Percentiles rank a stretch among this genome's conserved stretches.
These are phyloP conservation scores for Anastatica hierochuntica DNA, from an alignment of 345 rosid genomes.

Conservation along the genomic window DNA sequence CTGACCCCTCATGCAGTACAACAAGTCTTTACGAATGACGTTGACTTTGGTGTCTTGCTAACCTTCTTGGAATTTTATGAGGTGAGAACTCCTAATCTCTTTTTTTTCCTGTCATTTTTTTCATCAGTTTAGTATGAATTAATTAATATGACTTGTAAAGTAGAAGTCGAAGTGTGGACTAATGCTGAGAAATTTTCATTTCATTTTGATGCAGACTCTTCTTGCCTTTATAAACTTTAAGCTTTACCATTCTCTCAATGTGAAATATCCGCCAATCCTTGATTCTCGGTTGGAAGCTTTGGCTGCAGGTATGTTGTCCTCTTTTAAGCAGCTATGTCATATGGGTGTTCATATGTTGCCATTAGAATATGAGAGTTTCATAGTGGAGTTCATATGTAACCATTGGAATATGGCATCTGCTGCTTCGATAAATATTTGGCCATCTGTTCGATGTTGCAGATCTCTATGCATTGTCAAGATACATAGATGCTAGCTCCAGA, in stretches of 20 bases:
- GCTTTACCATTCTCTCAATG: conserved; percentile 70
- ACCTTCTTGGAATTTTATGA: conserved; percentile 92
- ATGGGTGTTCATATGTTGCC: too few relatives aligned
- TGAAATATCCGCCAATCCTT: conserved; percentile 85
- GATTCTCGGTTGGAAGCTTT: conserved; percentile 84
- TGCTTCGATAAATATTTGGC: not conserved
- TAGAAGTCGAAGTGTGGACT: too few relatives aligned
- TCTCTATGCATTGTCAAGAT: conserved; percentile 85
- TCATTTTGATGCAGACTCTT: conserved; percentile 59
- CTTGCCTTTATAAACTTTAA: conserved; percentile 71
- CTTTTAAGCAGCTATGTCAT: not conserved
- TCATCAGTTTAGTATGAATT: not conserved
- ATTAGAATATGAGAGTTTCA: too few relatives aligned
- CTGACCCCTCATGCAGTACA: conserved; percentile 83
- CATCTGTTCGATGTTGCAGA: conserved; percentile 41
- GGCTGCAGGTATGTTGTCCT: conserved; percentile 57
- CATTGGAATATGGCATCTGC: not conserved
- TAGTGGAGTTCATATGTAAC: not conserved
- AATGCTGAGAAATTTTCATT: too few relatives aligned
- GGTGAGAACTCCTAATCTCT: too few relatives aligned
- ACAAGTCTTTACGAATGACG: conserved; percentile 90
- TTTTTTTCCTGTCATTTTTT: too few relatives aligned
- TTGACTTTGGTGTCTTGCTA: conserved; percentile 70
- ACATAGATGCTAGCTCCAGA: conserved; percentile 52
- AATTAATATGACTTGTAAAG: not conserved